Conservation (phyloP, 495 filamentous ascomycete genomes). For the Neurospora sp. region DNA sequence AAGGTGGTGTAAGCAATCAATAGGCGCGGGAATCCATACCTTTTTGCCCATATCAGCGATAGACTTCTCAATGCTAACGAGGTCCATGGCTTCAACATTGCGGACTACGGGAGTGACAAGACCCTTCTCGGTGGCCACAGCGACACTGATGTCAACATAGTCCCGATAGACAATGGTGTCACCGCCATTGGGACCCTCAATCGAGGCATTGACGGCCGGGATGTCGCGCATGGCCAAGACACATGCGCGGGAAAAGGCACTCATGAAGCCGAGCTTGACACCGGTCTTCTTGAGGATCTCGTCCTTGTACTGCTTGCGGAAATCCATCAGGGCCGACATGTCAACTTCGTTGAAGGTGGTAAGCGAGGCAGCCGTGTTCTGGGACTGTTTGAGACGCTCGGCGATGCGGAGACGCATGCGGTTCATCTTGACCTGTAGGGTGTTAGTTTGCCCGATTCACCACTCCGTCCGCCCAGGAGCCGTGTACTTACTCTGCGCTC, state of each 20-base stretch:
- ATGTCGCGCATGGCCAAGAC: constrained; percentile 90
- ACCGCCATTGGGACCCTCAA: constrained; percentile 87
- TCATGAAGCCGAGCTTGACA: constrained; percentile 98
- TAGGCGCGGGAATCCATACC: constrained; percentile 32
- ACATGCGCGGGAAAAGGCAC: constrained; percentile 86
- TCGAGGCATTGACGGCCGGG: constrained; percentile 94
- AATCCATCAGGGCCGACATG: constrained; percentile 96
- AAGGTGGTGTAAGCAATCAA: background rate
- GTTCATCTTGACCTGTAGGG: constrained; percentile 90
- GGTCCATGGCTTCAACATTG: constrained; percentile 78
- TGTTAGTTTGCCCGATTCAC: background rate
- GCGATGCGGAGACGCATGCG: constrained; percentile 96
- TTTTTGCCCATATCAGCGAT: constrained; percentile 96
- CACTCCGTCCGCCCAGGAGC: background rate
- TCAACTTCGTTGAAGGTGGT: constrained; percentile 99
- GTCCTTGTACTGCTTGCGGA: constrained; percentile 95
- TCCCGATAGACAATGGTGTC: constrained; percentile 98
- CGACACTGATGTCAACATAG: constrained; percentile 96
- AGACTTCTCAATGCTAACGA: constrained; percentile 80
- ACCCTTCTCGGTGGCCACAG: constrained; percentile 95
- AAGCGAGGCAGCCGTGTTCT: constrained; percentile 94
- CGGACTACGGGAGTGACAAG: constrained; percentile 94
- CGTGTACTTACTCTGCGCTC: constrained; percentile 68
- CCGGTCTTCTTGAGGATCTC: constrained; percentile 91
- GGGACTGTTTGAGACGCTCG: constrained; percentile 96